Conservation (phyloP, 2,329 filamentous ascomycete species). For the Magnaporthiopsis rhizophila region DNA sequence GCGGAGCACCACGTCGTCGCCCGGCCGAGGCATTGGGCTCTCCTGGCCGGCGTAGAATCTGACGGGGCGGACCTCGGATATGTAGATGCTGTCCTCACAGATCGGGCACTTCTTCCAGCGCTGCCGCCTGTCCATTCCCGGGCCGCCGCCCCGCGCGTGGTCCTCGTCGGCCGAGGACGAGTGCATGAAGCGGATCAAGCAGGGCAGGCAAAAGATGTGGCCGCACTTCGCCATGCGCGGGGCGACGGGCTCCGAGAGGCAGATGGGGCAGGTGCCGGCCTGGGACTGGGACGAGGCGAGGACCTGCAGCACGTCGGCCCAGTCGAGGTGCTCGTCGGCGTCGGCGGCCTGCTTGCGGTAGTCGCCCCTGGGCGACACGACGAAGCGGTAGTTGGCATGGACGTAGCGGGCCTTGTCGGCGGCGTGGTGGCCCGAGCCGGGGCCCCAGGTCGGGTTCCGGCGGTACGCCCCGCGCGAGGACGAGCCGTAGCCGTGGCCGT, state of each 20-base stretch:
- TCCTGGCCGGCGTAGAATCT: conserved; percentile 90
- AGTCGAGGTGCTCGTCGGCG: conserved; percentile 83
- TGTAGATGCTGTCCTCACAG: conserved; percentile 87
- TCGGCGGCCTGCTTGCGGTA: conserved; percentile 77
- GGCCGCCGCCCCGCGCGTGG: conserved; percentile 20
- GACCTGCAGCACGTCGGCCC: conserved; percentile 84
- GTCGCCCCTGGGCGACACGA: conserved; percentile 73
- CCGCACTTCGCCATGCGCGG: conserved; percentile 96
- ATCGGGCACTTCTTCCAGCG: conserved; percentile 95
- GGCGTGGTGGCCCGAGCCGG: conserved; percentile 83
- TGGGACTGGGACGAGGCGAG: conserved; percentile 87
- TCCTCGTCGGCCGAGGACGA: conserved; percentile 68
- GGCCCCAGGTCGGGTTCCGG: conserved; percentile 71
- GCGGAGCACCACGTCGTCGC: conserved; percentile 81
- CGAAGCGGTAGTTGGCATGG: conserved; percentile 95
- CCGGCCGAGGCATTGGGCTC: conserved; percentile 67
- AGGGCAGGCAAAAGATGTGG: conserved; percentile 93
- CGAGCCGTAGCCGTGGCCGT: conserved; percentile 39
- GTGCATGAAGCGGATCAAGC: conserved; percentile 92
- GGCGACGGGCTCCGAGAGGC: conserved; percentile 83
- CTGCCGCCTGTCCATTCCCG: conserved; percentile 35
- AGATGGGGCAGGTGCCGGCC: conserved; percentile 84
- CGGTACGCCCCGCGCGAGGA: conserved; percentile 44
- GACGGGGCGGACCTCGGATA: conserved; percentile 83
- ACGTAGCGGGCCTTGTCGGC: conserved; percentile 85